Evolutionary conservation across 2,329 filamentous ascomycete genomes (phyloP), one percentile per base, ranked within the genome.

Genomic region (Bipolaris sorokiniana): DNA sequence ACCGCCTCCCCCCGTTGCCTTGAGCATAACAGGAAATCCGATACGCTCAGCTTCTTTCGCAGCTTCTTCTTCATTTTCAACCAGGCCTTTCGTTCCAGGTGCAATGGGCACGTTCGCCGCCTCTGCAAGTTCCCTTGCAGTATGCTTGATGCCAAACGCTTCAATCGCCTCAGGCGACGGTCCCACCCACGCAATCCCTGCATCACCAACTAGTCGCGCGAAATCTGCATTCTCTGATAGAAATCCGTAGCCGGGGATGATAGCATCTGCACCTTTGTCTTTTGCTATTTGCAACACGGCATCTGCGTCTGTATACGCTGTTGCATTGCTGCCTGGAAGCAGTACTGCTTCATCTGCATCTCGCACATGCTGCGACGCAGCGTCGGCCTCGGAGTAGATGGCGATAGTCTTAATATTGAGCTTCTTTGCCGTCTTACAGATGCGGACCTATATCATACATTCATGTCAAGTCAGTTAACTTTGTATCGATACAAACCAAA

Each of bases 171-270:
- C 73, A 0, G 84, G 77, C 11, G 78, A 80, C 1, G 88, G 88
- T 0, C 88, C 87, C 13, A 85, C 80, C 77, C 85, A 90, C 1
- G 78, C 76, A 57, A 90, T 77, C 0, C 85, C 87, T 1, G 82
- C 82, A 7, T 80, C 75, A 20, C 77, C 70, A 0, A 87, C 82
- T 0, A 77, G 74, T 20, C 78, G 70, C 0, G 87, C 86, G 67
- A 90, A 89, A 4, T 83, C 79, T 4, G 84, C 80, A 66, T 88
- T 87, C 56, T 90, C 87, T 0, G 83, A 84, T 1, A 90, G 73
- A 58, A 89, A 89, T 0, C 88, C 88, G 74, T 90, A 90, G 1
- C 88, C 87, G 0, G 87, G 87, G 48, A 88, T 86, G 15, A 90
- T 80, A 3, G 85, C 86, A 58, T 89, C 81, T 2, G 75, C 83